phyloP scores from a whole-genome alignment of 805 yeast species.

The Barnettozyma vustinii region DNA sequence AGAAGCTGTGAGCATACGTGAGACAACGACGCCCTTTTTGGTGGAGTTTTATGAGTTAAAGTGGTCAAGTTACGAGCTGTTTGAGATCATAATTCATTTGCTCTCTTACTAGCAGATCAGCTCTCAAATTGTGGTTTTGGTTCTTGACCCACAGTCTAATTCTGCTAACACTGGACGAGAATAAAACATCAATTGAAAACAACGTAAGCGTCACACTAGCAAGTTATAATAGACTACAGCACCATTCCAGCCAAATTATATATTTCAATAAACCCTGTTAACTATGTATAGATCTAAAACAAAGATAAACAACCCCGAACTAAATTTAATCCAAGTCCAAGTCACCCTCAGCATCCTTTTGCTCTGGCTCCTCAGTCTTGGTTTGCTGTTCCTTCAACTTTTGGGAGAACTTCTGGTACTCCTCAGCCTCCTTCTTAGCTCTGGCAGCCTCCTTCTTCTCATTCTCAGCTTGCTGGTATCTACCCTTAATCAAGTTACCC shows the following conservation, averaged over 20 bases:
- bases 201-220: too few relatives aligned
- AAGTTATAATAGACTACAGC: background rate
- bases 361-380: constrained; percentile 17
- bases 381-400: constrained; percentile 28
- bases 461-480: constrained; percentile 91
- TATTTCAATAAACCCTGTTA: background rate
- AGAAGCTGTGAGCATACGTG: too few relatives aligned
- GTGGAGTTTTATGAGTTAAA: too few relatives aligned
- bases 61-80: too few relatives aligned
- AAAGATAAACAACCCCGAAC: background rate
- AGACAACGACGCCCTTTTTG: too few relatives aligned
- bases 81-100: too few relatives aligned
- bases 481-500: constrained; percentile 93
- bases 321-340: constrained; percentile 30
- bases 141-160: too few relatives aligned
- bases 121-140: too few relatives aligned
- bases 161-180: too few relatives aligned
- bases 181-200: too few relatives aligned
- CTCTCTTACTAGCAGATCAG: too few relatives aligned
- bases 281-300: constrained; percentile 1
- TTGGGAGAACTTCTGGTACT: constrained; percentile 36
- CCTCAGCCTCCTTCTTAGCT: constrained; percentile 83
- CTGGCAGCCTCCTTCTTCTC: constrained; percentile 87
- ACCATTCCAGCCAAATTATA: background rate
- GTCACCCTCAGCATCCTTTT: constrained; percentile 35